Conservation (phyloP, 2,329 filamentous ascomycete genomes). For the Botryotinia narcissicola region DNA sequence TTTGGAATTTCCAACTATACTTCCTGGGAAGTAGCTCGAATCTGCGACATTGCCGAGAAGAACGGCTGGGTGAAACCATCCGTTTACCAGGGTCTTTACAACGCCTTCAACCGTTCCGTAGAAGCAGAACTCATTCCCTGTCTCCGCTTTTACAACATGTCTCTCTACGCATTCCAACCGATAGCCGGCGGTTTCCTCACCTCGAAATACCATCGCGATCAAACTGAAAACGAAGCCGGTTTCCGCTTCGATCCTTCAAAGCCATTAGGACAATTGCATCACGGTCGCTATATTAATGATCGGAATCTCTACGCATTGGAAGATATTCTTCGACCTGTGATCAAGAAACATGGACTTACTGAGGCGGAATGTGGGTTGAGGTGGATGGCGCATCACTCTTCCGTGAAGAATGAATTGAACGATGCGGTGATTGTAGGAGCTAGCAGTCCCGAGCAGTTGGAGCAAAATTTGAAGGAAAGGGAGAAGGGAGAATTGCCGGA, state of each 20-base stretch:
- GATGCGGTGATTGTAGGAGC: slow-evolving; percentile 62
- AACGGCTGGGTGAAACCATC: slow-evolving; percentile 39
- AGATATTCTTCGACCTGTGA: slow-evolving; percentile 63
- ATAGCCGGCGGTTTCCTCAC: slow-evolving; percentile 50
- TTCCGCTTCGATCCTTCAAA: slow-evolving; percentile 41
- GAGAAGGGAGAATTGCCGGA: slow-evolving; percentile 73
- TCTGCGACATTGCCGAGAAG: slow-evolving; percentile 37
- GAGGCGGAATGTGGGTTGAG: slow-evolving; percentile 71
- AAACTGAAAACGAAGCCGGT: slow-evolving; percentile 35
- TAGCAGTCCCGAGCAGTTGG: slow-evolving; percentile 56
- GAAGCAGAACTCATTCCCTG: slow-evolving; percentile 60
- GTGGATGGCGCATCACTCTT: slow-evolving; percentile 71
- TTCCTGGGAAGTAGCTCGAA: slow-evolving; percentile 34
- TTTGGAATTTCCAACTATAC: slow-evolving; percentile 64
- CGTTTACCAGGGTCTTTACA: slow-evolving; percentile 41
- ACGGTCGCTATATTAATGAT: slow-evolving; percentile 60
- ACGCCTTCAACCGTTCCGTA: slow-evolving; percentile 45
- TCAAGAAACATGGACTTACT: slow-evolving; percentile 64
- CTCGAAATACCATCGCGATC: slow-evolving; percentile 49
- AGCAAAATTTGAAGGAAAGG: slow-evolving; percentile 55
- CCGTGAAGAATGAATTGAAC: slow-evolving; percentile 50
- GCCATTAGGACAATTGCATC: slow-evolving; percentile 51
- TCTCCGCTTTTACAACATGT: slow-evolving; percentile 57
- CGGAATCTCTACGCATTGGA: slow-evolving; percentile 61
- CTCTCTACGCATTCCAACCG: slow-evolving; percentile 62